Evolutionary conservation across 805 yeast genomes (phyloP), one percentile per base, ranked within the genome.

Genomic region (Diddensiella transvaalensis): DNA sequence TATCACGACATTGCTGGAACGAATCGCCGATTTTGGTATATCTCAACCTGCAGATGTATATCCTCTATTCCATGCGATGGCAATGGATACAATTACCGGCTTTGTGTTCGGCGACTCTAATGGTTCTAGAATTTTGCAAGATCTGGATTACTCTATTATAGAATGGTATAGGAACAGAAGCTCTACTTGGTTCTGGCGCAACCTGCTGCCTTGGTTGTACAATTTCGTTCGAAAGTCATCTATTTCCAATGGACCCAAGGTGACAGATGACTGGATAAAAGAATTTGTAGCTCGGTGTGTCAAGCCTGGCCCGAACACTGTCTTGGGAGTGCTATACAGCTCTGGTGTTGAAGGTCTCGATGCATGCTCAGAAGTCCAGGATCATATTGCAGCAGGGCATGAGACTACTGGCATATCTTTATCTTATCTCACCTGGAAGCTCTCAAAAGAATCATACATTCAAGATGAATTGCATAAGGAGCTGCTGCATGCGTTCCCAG

Each of bases 321-420:
- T 55, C 8, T 30, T 54, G 44, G 39, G 21, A 10, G 56, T 55
- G 5, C 46, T 69, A 11, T 55, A 57, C 37, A 51, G 54, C 5
- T 40, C 46, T 3, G 65, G 64, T 1, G 47, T 67, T 4, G 49
- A 48, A 1, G 64, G 61, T 24, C 53, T 56, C 50, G 58, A 66
- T 6, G 71, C 75, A 10, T 73, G 72, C n/a, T 67, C 77, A 29
- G 82, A 77, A 53, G 60, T 72, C 22, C 72, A 76, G 40, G 90
- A 83, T 58, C 87, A 83, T 60, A 72, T 83, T 33, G 82, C 84
- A 40, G 90, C 90, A 0, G 90, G 90, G 2, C 89, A 84, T 60
- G 85, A 83, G 59, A 83, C 90, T 3, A 82, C 86, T 0, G 87
- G 85, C 0, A 73, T 79, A 4, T 79, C 82, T n/a, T 61, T 83